Evolutionary conservation across 495 filamentous ascomycete species (phyloP).

Genomic region (Xylaria bambusicola): DNA sequence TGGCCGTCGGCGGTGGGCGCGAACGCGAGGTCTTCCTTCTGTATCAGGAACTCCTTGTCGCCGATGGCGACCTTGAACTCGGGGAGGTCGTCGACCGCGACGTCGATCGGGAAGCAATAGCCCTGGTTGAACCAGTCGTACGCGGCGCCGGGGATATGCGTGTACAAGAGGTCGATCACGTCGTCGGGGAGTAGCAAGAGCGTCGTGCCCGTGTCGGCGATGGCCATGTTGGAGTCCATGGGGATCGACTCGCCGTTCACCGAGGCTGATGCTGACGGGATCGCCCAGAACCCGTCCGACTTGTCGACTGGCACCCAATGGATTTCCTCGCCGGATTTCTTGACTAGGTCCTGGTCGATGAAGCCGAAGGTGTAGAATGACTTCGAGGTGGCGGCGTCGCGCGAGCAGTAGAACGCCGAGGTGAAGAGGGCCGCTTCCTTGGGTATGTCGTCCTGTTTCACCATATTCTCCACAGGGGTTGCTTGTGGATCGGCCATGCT

Average conservation of each 20-base stretch:
- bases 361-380: conserved; percentile 82
- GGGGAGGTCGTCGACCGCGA: conserved; percentile 61
- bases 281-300: conserved; percentile 72
- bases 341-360: conserved; percentile 67
- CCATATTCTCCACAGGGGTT: conserved; percentile 81
- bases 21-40: conserved; percentile 73
- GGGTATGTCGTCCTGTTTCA: conserved; percentile 64
- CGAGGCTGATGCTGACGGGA: conserved; percentile 60
- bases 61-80: conserved; percentile 70
- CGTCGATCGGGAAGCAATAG: conserved; percentile 63
- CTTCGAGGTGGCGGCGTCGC: conserved; percentile 56
- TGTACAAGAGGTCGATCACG: conserved; percentile 68
- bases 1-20: conserved; percentile 57
- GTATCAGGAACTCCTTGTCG: conserved; percentile 62
- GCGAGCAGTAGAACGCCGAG: conserved; percentile 66
- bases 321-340: conserved; percentile 55
- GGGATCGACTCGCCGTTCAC: conserved; percentile 61
- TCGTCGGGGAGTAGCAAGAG: conserved; percentile 69
- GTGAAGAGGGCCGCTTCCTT: conserved; percentile 69
- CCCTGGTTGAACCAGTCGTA: conserved; percentile 68
- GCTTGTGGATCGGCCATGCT: conserved; percentile 54
- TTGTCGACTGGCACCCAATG: conserved; percentile 68
- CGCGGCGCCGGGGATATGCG: conserved; percentile 64
- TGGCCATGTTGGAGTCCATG: conserved; percentile 68
- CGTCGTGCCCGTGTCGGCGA: conserved; percentile 79